Evolutionary conservation across 129 eudicot species (phyloP).

Genomic region (Deinandra increscens): DNA sequence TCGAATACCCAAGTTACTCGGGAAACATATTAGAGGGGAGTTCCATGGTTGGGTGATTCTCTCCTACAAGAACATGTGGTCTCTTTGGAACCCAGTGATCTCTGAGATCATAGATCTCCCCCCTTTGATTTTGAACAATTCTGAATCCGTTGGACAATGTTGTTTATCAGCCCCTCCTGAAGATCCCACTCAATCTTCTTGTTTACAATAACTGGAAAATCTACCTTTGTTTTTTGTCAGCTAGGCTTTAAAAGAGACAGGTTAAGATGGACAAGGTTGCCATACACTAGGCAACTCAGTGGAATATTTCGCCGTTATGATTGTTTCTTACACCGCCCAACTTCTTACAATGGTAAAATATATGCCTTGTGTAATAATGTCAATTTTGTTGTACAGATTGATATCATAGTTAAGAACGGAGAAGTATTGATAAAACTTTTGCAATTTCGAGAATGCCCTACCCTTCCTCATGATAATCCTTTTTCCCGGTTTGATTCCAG

Average conservation of each 20-base stretch:
- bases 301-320: neutral
- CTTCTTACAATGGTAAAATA: conserved; percentile 20
- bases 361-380: neutral
- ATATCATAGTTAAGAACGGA: neutral
- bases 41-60: conserved; percentile 15
- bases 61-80: neutral
- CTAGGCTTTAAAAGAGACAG: conserved; percentile 6
- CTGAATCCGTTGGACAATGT: neutral
- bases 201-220: neutral
- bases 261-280: conserved; percentile 18
- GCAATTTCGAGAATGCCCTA: neutral
- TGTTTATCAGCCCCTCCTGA: conserved; percentile 11
- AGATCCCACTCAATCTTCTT: conserved; percentile 7
- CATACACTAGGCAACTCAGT: conserved; percentile 11
- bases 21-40: neutral
- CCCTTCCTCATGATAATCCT: too few relatives aligned
- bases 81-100: conserved; percentile 9
- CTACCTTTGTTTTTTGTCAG: conserved; percentile 20
- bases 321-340: neutral
- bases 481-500: neutral
- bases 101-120: conserved; percentile 5
- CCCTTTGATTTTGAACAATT: neutral
- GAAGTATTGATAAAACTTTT: neutral
- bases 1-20: conserved; percentile 1
- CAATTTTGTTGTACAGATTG: neutral